Evolutionary conservation across 2,329 filamentous ascomycete genomes (phyloP), one percentile per base, ranked within the genome.

Genomic region (Pochonia chlamydosporia): DNA sequence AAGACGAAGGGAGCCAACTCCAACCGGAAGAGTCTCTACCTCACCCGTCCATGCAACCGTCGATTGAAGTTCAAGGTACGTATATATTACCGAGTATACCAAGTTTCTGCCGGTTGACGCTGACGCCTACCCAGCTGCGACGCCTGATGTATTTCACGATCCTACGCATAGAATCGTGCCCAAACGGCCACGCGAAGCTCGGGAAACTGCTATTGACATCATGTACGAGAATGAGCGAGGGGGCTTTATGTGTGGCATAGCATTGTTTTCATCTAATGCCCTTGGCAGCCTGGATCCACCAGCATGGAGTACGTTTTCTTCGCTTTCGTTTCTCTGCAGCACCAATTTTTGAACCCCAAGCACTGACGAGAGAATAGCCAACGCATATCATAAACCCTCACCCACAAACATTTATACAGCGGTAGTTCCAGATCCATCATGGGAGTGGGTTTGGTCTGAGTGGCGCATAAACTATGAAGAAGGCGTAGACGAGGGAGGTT

Each of bases 171-270:
- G 68, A 42, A 67, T 71, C 28, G 63, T 64, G 35, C 62, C 63
- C 8, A 61, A 52, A 31, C 60, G 55, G 40, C 59, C 56, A 13
- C 55, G 63, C 28, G 52, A 59, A 65, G 49, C 68, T 60, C 52
- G 75, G 70, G 62, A 82, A 53, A 72, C 73, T 3, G 84, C 79
- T 24, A 82, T 97, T 51, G 93, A 99, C 53, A 79, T 97, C 5
- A 74, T 99, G 0, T 97, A 95, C 66, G 93, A 99, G 65, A 99
- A 99, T 61, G 88, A 99, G 69, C 81, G 93, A 48, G 93, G 93
- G 10, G 84, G 82, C 33, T 95, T 96, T 61, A 74, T 95, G 52
- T 97, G 92, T 59, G 92, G 93, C 24, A 79, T 90, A 11, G 84
- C 91, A 0, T 76, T 95, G n/a, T 99, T 96, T 71, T 95, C 91